Conservation (phyloP, 2,329 filamentous ascomycete species). For the Chaetomiaceae sp. region DNA sequence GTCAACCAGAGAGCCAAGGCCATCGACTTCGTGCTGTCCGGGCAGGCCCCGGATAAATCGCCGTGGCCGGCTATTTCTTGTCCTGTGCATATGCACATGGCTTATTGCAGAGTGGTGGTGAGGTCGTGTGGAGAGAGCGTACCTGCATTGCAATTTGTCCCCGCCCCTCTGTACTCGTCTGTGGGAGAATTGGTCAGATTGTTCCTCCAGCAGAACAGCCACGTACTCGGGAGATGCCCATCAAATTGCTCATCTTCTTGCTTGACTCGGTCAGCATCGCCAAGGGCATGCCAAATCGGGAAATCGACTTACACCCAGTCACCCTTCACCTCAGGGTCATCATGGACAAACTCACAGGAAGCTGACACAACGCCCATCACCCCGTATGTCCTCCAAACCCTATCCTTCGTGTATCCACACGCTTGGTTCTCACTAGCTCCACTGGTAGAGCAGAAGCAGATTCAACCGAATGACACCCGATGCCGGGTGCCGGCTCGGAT, state of each 20-base stretch:
- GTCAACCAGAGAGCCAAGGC: slow-evolving; percentile 10
- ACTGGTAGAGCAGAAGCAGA: too few species aligned
- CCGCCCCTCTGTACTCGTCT: neutral
- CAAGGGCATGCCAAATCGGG: neutral
- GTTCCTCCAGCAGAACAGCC: neutral
- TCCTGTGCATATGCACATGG: neutral
- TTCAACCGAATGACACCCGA: too few species aligned
- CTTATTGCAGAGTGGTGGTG: neutral
- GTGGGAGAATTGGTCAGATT: neutral
- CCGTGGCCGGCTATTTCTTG: neutral
- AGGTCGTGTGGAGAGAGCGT: neutral
- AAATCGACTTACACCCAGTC: neutral
- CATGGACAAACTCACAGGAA: too few species aligned
- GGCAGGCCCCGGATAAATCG: slow-evolving; percentile 12
- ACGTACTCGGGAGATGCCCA: too few species aligned
- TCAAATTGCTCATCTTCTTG: too few species aligned
- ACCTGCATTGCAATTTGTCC: slow-evolving; percentile 1
- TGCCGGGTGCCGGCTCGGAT: too few species aligned
- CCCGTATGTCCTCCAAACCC: too few species aligned
- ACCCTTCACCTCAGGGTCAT: too few species aligned
- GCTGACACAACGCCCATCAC: too few species aligned
- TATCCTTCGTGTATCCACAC: too few species aligned
- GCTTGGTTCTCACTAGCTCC: too few species aligned
- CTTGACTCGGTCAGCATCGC: neutral
- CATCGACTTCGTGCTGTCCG: neutral